Base-by-base conservation (phyloP, 768 basidiomycete genomes). In the Russula griseocarnosa region DNA sequence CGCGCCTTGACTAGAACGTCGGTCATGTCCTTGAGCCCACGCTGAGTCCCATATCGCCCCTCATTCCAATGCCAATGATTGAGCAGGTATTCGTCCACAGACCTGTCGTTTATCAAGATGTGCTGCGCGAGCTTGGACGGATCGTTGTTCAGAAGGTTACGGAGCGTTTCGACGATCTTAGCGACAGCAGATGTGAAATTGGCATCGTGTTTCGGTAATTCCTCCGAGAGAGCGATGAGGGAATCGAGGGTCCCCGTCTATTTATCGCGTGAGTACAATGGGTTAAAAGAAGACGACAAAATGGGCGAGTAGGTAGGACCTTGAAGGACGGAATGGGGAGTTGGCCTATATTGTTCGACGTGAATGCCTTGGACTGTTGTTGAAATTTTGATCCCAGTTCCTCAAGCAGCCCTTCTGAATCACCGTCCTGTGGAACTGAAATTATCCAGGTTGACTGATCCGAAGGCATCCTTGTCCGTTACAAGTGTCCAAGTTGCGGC, bases 381-480 rank as follows among this genome's bases (percentile, higher is more conserved):
- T 76, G 73, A 42, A 94, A 79, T 72, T 89, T 91, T 24, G 83
- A 73, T 11, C 79, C 70, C 20, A 92, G 71, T 66, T 90, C 88
- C 67, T 87, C 85, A 53, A 81, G 74, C 34, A 91, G 76, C 7
- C 86, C 86, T 64, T 91, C 90, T 0, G 92, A 81, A 70, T 97
- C 92, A 22, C 91, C 92, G 74, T 93, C 87, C 67, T 86, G 83
- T 14, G 95, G 95, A 3, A 92, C 85, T 49, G 94, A 81, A 65
- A 97, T 81, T 68, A 98, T 78, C 95, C 95, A 98, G 69, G 93
- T 95, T 67, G 90, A 90, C 74, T 95, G 88, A 80, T 97, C 94
- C 73, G 93, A 95, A 62, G 94, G 94, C 94, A 97, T 97, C 20
- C 58, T 58, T 56, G 58, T 67, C 59, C n/a, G 30, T 55, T 30